A percentile compares a stretch with the other conserved stretches of the same genome.
Evolutionary conservation across 208 protist genomes (phyloP).

Genomic region (Trypanosoma theileri): DNA sequence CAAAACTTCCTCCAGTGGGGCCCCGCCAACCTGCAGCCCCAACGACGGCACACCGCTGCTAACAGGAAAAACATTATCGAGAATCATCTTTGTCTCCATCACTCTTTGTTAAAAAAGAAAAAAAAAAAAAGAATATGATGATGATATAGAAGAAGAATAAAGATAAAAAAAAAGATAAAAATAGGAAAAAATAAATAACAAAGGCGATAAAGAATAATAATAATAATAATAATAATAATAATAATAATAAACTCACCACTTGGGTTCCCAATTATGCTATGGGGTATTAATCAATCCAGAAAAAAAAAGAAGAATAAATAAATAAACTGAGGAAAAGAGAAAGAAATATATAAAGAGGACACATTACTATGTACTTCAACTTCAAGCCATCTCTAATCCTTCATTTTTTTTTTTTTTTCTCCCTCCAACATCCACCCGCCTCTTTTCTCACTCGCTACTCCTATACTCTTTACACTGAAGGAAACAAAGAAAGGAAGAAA

Average conservation of each 20-base stretch:
- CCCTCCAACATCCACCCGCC: neutral
- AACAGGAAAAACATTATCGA: constrained; percentile 18
- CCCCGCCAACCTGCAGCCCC: constrained; percentile 11
- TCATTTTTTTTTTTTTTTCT: constrained; percentile 1
- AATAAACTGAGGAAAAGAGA: neutral
- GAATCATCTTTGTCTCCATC: constrained; percentile 8
- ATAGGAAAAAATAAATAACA: neutral
- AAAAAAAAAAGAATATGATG: neutral
- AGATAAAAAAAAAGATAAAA: neutral
- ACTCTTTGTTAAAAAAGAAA: neutral
- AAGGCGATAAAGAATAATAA: neutral
- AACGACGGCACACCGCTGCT: constrained; percentile 1
- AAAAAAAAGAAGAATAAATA: constrained; percentile 9
- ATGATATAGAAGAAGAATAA: no score
- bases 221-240: neutral
- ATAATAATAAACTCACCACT: neutral
- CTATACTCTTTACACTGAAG: neutral
- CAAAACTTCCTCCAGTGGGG: constrained; percentile 18
- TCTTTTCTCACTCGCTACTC: neutral
- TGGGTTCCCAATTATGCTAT: no score
- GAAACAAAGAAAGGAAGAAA: constrained; percentile 1
- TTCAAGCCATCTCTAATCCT: neutral
- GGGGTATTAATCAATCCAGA: no score
- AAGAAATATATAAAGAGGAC: neutral
- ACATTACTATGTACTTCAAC: no score